phyloP scores from a whole-genome alignment of 2,329 filamentous ascomycete genomes.

The Lithohypha guttulata region DNA sequence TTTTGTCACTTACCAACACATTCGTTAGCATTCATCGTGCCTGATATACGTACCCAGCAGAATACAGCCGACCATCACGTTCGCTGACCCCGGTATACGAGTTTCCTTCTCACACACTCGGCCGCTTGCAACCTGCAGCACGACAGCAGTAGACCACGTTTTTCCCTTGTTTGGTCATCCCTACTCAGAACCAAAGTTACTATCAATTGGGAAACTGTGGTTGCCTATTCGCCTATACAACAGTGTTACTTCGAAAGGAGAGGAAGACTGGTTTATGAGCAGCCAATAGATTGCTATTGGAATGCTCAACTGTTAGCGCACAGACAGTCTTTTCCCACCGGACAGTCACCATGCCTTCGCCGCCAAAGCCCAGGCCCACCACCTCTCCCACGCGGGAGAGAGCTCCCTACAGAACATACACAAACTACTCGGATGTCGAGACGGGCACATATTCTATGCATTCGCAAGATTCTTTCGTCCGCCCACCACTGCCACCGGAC shows the following conservation, averaged over 20 bases:
- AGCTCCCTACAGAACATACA: slow-evolving; percentile 54
- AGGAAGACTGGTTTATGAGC: neutral
- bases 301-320: too few relatives aligned
- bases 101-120: neutral
- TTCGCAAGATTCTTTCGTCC: slow-evolving; percentile 28
- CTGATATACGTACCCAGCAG: too few relatives aligned
- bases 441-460: slow-evolving; percentile 40
- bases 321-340: slow-evolving; percentile 2
- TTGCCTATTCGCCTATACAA: too few relatives aligned
- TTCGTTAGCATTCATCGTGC: slow-evolving; percentile 2
- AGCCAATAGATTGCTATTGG: too few relatives aligned
- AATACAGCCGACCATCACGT: too few relatives aligned
- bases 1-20: neutral
- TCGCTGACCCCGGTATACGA: too few relatives aligned
- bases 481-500: slow-evolving; percentile 8
- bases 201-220: too few relatives aligned
- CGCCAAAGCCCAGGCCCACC: slow-evolving; percentile 52
- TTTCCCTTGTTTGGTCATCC: too few relatives aligned
- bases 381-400: slow-evolving; percentile 50
- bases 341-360: slow-evolving; percentile 36
- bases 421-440: slow-evolving; percentile 64
- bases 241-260: too few relatives aligned
- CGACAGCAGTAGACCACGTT: too few relatives aligned
- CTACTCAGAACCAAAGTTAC: too few relatives aligned
- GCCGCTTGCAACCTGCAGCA: too few relatives aligned